Conservation (phyloP, 2,329 filamentous ascomycete species). For the Scytalidium lignicola region DNA sequence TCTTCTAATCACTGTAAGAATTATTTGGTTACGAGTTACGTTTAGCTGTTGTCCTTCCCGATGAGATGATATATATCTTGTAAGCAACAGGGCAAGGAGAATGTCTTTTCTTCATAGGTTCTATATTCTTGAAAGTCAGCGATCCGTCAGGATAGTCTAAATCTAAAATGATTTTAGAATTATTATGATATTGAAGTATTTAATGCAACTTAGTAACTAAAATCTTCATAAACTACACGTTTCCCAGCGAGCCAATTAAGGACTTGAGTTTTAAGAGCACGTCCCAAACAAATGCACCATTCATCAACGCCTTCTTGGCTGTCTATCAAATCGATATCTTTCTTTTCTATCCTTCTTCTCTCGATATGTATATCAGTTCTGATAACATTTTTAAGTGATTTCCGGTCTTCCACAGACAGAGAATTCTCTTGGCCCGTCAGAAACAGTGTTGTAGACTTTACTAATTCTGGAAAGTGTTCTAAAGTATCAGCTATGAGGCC, state of each 20-base stretch:
- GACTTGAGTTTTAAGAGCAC: conserved; percentile 42
- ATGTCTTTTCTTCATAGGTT: too few relatives aligned
- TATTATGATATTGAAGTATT: too few relatives aligned
- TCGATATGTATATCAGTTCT: conserved; percentile 29
- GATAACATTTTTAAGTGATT: conserved; percentile 28
- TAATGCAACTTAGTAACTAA: conserved; percentile 29
- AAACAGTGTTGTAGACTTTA: conserved; percentile 53
- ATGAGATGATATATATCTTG: too few relatives aligned
- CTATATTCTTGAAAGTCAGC: too few relatives aligned
- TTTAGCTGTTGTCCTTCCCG: too few relatives aligned
- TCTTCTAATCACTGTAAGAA: too few relatives aligned
- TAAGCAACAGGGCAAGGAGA: too few relatives aligned
- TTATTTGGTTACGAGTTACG: too few relatives aligned
- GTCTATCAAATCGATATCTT: conserved; percentile 36
- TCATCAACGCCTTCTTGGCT: conserved; percentile 20
- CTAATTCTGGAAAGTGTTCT: conserved; percentile 44
- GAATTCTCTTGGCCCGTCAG: conserved; percentile 46
- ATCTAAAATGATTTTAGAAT: too few relatives aligned
- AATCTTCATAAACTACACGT: conserved; percentile 44
- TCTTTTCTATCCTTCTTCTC: conserved; percentile 39
- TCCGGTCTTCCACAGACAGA: conserved; percentile 24
- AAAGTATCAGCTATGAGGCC: conserved; percentile 58
- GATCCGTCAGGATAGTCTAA: too few relatives aligned
- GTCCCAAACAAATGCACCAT: conserved; percentile 58
- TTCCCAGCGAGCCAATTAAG: conserved; percentile 42